A percentile compares a stretch with the other conserved stretches of the same genome.
Evolutionary conservation across 2,329 filamentous ascomycete species (phyloP).

Genomic region (Aspergillus tamarii): DNA sequence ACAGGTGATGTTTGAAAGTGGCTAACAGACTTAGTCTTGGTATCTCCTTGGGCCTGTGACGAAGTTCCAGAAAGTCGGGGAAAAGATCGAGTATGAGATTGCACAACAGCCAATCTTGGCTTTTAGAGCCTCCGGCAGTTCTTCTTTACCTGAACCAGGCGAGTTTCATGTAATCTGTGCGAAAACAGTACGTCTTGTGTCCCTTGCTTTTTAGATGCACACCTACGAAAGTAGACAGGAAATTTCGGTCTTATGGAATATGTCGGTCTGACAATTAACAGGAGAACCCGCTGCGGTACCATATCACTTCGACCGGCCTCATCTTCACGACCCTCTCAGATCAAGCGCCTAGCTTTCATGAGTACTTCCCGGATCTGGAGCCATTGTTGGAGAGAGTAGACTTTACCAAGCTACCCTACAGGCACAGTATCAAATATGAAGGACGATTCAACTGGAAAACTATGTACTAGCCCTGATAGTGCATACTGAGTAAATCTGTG

Average conservation of each 20-base stretch:
- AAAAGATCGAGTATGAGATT: slow-evolving; percentile 54
- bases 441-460: slow-evolving; percentile 64
- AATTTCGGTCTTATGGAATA: neutral
- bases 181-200: slow-evolving; percentile 32
- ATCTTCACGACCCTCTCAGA: slow-evolving; percentile 56
- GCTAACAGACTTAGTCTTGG: slow-evolving; percentile 48
- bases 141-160: slow-evolving; percentile 30
- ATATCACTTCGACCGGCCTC: slow-evolving; percentile 56
- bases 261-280: slow-evolving; percentile 3
- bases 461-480: slow-evolving; percentile 42
- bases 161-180: slow-evolving; percentile 46
- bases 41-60: slow-evolving; percentile 58
- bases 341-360: slow-evolving; percentile 53
- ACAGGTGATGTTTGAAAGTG: neutral
- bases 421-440: slow-evolving; percentile 58
- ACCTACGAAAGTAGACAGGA: neutral
- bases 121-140: slow-evolving; percentile 37
- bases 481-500: neutral
- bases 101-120: slow-evolving; percentile 50
- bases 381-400: slow-evolving; percentile 54
- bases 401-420: slow-evolving; percentile 57
- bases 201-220: neutral
- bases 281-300: slow-evolving; percentile 34
- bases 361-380: slow-evolving; percentile 59
- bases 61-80: slow-evolving; percentile 46